Base-by-base conservation (phyloP, 2,329 filamentous ascomycete species). In the Fragosphaeria purpurea region DNA sequence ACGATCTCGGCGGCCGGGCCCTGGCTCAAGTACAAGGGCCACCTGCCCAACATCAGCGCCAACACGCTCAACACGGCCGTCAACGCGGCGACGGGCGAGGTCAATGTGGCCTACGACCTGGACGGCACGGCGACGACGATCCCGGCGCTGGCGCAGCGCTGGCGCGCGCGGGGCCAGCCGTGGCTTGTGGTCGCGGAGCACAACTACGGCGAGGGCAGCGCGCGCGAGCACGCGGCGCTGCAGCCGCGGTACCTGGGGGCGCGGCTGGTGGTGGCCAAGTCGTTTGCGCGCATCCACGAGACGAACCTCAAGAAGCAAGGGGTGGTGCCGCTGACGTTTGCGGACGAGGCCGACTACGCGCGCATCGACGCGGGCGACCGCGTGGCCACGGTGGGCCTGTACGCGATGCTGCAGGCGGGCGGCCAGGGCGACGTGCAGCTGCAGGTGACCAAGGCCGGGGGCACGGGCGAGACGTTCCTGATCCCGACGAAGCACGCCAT, bases 21-120 rank as follows among this genome's bases (percentile, higher is more conserved):
- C 12, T 97, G 91, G 91, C 80, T 98, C 59, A 97, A 97, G 71
- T 98, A 97, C 81, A 97, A 97, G 76, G 93, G 93, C 56, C 93
- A 98, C 69, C 80, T 98, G 56, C 88, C 93, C 67, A 98, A 98
- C 75, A 98, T 98, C 67, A 86, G 84, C 60, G 88, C 88, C 64
- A 98, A 98, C 78, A 98, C 93, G 3, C 81, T 98, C 58, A 96
- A 96, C 70, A 93, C 89, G 49, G 93, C 93, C 53, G 77, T 90
- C 64, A 96, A 96, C 68, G 89, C 86, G 42, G 88, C 87, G 55
- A 98, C 91, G 0, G 86, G 85, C 59, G 90, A 95, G 68, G 90
- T 93, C 57, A 97, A 97, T 67, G 83, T 79, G 22, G 93, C 91
- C 5, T 93, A 95, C 70, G 93, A 98, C 67, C 71, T 86, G 52